Conservation (phyloP, 2,329 filamentous ascomycete genomes). For the Aspergillus sp. region DNA sequence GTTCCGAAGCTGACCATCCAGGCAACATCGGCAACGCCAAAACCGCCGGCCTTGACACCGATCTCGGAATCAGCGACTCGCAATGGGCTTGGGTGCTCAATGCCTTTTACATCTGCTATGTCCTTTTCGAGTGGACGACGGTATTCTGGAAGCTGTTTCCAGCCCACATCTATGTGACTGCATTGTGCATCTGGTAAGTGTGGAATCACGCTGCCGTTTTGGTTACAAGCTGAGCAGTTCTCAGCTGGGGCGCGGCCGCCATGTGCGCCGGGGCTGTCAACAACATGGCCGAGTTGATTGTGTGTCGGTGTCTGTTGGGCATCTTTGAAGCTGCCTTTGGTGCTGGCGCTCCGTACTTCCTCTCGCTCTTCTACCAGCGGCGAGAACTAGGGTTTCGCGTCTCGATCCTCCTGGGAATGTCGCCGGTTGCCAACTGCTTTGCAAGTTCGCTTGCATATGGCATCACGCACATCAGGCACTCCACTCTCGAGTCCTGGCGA, state of each 20-base stretch:
- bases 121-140: slow-evolving; percentile 32
- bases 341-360: slow-evolving; percentile 34
- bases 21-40: slow-evolving; percentile 34
- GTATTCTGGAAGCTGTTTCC: slow-evolving; percentile 32
- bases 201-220: not conserved
- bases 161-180: slow-evolving; percentile 28
- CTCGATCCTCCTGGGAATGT: slow-evolving; percentile 51
- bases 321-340: slow-evolving; percentile 31
- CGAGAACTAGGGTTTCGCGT: slow-evolving; percentile 54
- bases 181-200: slow-evolving; percentile 29
- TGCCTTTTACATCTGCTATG: slow-evolving; percentile 32
- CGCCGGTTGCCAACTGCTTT: slow-evolving; percentile 45
- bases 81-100: slow-evolving; percentile 34
- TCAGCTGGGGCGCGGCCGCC: slow-evolving; percentile 31
- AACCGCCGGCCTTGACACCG: slow-evolving; percentile 27
- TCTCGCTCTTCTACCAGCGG: slow-evolving; percentile 57
- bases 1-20: slow-evolving; percentile 1
- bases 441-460: slow-evolving; percentile 47
- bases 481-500: slow-evolving; percentile 36
- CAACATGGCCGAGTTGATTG: slow-evolving; percentile 27
- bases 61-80: slow-evolving; percentile 23
- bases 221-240: not conserved
- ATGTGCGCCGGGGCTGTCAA: slow-evolving; percentile 31
- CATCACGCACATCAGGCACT: slow-evolving; percentile 33
- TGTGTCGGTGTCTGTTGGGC: slow-evolving; percentile 27